Base-by-base conservation (phyloP, 176 grass and related monocot genomes). In the Leersia perrieri region DNA sequence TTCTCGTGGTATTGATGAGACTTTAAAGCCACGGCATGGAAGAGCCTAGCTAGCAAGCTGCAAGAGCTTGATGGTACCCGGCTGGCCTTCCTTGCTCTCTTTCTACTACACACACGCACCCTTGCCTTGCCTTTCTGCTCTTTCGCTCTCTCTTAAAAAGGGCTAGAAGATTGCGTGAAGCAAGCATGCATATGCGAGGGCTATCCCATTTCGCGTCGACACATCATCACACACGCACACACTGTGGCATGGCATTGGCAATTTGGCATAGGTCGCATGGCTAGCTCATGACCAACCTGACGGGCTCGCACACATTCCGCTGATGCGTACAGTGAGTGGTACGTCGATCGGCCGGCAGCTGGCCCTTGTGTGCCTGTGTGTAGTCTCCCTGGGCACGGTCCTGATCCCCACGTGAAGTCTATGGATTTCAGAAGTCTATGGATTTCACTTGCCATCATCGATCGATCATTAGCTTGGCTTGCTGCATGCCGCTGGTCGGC, bases 21-120 rank as follows among this genome's bases (percentile, higher is more conserved):
- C 95, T 98, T 98, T 89, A 98, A 98, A 94, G 95, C 92, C 92
- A 98, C 95, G 95, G 86, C 88, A 94, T 84, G 92, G 82, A 92
- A 53, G 69, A 53, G 69, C 72, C 78, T 47, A 88, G 73, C 78
- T 33, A 80, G 47, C 41, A 44, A 44, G 41, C 9, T 41, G 74
- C 36, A 41, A 41, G 60, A 5, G 4, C 13, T 53, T 39, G 78
- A 81, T 84, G 87, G 89, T 87, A 85, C 89, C 77, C 44, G 40
- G 63, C 41, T 28, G 7, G 13, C 36, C 14, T 11, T 45, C 51
- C 33, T 77, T 70, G 32, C 69, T 86, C 92, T 68, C 86, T 83
- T 64, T 51, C 86, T 86, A n/a, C 42, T 45, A 45, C 42, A 45
- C 42, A 60, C 76, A 77, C 74, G n/a, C n/a, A n/a, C n/a, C n/a